Conservation (phyloP, 2,329 filamentous ascomycete genomes). For the Hysterium pulicare region DNA sequence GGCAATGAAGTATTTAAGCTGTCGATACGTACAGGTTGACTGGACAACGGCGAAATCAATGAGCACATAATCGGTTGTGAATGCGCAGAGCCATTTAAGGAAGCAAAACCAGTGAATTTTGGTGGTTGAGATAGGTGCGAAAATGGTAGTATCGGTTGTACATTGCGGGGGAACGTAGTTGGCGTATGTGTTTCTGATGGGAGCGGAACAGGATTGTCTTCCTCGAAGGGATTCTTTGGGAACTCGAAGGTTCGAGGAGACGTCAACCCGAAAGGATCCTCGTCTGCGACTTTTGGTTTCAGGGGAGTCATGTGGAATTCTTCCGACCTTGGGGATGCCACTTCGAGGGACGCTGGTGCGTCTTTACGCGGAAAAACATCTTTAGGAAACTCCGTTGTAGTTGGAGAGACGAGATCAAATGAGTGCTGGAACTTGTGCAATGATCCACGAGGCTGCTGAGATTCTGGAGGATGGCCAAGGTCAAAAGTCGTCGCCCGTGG, state of each 20-base stretch:
- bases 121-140: conserved; percentile 24
- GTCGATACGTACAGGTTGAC: conserved; percentile 19
- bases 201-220: conserved; percentile 1
- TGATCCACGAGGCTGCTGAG: neutral
- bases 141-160: conserved; percentile 35
- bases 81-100: conserved; percentile 33
- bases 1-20: conserved; percentile 20
- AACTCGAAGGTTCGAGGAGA: conserved; percentile 44
- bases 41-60: conserved; percentile 11
- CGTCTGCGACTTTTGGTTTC: conserved; percentile 28
- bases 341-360: conserved; percentile 34
- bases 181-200: neutral
- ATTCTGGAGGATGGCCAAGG: neutral
- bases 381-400: conserved; percentile 35
- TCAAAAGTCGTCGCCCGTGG: conserved; percentile 11
- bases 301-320: conserved; percentile 39
- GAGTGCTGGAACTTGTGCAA: neutral
- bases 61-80: conserved; percentile 17
- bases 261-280: conserved; percentile 36
- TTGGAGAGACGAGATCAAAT: conserved; percentile 35
- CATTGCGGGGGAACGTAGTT: neutral
- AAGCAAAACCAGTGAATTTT: conserved; percentile 32
- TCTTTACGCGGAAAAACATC: conserved; percentile 23
- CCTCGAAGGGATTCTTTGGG: conserved; percentile 25
- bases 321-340: conserved; percentile 31